Evolutionary conservation across 1,284 basidiomycete genomes (phyloP).

Genomic region (Serendipita sp.): DNA sequence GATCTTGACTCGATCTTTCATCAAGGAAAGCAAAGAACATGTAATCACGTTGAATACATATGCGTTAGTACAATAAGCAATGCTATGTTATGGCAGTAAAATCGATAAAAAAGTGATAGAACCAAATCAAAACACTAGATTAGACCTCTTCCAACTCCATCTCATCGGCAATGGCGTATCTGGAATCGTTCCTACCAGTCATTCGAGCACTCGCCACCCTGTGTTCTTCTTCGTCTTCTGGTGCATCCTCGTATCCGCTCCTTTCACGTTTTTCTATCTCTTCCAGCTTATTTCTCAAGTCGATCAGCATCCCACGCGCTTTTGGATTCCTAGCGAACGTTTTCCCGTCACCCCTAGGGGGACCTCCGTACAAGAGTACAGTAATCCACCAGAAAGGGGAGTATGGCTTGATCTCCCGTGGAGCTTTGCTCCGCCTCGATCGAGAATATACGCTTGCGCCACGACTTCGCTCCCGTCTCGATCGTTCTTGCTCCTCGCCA

Average conservation of each 20-base stretch:
- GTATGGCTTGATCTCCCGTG: not conserved
- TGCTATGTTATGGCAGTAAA: too few species aligned
- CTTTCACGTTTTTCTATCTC: not conserved
- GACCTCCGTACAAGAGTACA: not conserved
- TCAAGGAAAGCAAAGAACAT: too few species aligned
- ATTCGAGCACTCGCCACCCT: not conserved
- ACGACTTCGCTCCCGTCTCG: not conserved
- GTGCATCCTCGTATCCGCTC: not conserved
- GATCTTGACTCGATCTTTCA: too few species aligned
- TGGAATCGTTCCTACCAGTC: not conserved
- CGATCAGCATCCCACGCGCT: conserved; percentile 43
- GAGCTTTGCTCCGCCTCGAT: conserved; percentile 8
- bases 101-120: too few species aligned
- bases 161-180: conserved; percentile 1
- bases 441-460: not conserved
- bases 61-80: too few species aligned
- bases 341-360: conserved; percentile 40
- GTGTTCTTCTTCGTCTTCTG: not conserved
- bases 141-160: not conserved
- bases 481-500: not conserved
- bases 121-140: not conserved
- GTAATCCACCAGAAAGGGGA: not conserved
- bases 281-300: not conserved
- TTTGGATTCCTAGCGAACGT: conserved; percentile 50
- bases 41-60: too few species aligned